phyloP scores from a whole-genome alignment of 1,284 basidiomycete species.

The Bjerkandera adusta region DNA sequence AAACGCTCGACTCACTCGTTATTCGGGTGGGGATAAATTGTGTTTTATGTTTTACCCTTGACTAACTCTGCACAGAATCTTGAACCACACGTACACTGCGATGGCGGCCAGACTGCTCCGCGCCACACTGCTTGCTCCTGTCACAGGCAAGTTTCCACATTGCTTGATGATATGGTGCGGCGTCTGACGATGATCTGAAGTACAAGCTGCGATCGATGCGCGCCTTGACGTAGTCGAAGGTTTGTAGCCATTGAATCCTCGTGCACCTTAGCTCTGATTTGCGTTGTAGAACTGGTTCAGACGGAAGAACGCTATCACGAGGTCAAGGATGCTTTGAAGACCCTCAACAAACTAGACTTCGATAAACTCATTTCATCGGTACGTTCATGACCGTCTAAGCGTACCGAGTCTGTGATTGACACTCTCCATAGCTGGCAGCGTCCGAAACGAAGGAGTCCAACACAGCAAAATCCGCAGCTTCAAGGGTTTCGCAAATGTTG shows the following conservation, averaged over 20 bases:
- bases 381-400: slow-evolving; percentile 17
- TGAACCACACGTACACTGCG: slow-evolving; percentile 84
- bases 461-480: slow-evolving; percentile 61
- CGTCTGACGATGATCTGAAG: too few species aligned
- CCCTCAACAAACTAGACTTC: slow-evolving; percentile 78
- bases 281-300: slow-evolving; percentile 63
- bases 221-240: slow-evolving; percentile 86
- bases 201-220: slow-evolving; percentile 66
- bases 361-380: slow-evolving; percentile 85
- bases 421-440: slow-evolving; percentile 54
- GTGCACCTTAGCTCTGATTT: slow-evolving; percentile 17
- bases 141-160: slow-evolving; percentile 58
- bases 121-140: slow-evolving; percentile 81
- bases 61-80: slow-evolving; percentile 36
- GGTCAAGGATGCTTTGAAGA: slow-evolving; percentile 67
- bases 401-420: not conserved
- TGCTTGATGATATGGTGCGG: too few species aligned
- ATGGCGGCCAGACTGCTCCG: slow-evolving; percentile 84
- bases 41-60: slow-evolving; percentile 3
- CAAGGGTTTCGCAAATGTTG: slow-evolving; percentile 75
- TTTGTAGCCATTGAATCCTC: slow-evolving; percentile 19
- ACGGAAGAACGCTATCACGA: slow-evolving; percentile 73
- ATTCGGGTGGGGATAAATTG: slow-evolving; percentile 57
- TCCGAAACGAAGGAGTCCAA: slow-evolving; percentile 53
- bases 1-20: slow-evolving; percentile 68